A percentile compares a stretch with the other conserved stretches of the same genome.
Conservation (phyloP, 2,329 filamentous ascomycete species). For the Periconia digitata region DNA sequence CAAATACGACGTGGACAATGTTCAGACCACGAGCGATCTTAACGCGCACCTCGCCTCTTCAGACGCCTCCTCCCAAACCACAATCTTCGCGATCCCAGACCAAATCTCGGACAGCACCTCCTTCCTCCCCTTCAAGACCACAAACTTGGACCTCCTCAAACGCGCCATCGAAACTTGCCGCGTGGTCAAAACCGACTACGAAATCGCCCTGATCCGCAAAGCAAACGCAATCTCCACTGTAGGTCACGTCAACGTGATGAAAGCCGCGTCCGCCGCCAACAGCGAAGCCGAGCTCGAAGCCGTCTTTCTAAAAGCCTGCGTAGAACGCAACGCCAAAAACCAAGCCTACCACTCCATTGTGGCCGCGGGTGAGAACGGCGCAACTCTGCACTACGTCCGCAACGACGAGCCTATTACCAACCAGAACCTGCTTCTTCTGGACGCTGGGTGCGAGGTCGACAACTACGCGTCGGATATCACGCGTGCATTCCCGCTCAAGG, state of each 20-base stretch:
- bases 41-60: slow-evolving; percentile 68
- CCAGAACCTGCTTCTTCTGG: slow-evolving; percentile 79
- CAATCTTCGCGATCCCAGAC: slow-evolving; percentile 74
- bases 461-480: slow-evolving; percentile 67
- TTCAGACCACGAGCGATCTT: slow-evolving; percentile 71
- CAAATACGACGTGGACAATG: slow-evolving; percentile 68
- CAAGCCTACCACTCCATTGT: slow-evolving; percentile 89
- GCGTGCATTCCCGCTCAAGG: slow-evolving; percentile 79
- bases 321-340: slow-evolving; percentile 73
- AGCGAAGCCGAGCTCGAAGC: slow-evolving; percentile 86
- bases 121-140: slow-evolving; percentile 69
- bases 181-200: slow-evolving; percentile 82
- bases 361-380: slow-evolving; percentile 75
- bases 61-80: slow-evolving; percentile 49
- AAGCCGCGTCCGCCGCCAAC: slow-evolving; percentile 60
- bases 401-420: slow-evolving; percentile 45
- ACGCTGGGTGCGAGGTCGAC: slow-evolving; percentile 67
- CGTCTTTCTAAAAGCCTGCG: slow-evolving; percentile 74
- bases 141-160: slow-evolving; percentile 60
- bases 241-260: slow-evolving; percentile 74
- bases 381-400: slow-evolving; percentile 83
- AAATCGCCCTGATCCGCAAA: slow-evolving; percentile 77
- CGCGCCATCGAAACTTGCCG: slow-evolving; percentile 76
- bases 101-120: slow-evolving; percentile 73
- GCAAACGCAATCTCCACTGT: slow-evolving; percentile 78